These are phyloP conservation scores for Jacaranda mimosifolia DNA, from an alignment of 257 asterid species.

Conservation along the genomic window DNA sequence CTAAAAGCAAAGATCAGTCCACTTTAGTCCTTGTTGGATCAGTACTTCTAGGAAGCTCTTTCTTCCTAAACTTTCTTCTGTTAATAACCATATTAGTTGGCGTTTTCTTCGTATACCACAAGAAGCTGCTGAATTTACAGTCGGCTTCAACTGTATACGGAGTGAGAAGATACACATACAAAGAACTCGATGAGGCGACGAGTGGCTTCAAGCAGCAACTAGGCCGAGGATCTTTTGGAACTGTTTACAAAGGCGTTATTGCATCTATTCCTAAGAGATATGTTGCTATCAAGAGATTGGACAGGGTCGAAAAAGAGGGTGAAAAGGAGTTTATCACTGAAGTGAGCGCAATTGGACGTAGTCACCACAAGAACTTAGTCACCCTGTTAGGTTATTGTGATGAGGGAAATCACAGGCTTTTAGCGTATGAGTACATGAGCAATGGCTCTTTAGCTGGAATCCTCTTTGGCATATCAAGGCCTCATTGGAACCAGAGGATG, in stretches of 20 bases:
- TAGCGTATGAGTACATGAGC: slow-evolving; percentile 56
- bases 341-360: slow-evolving; percentile 54
- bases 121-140: slow-evolving; percentile 19
- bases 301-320: slow-evolving; percentile 41
- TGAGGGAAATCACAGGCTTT: slow-evolving; percentile 47
- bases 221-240: slow-evolving; percentile 64
- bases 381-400: slow-evolving; percentile 55
- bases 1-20: slow-evolving; percentile 1
- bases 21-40: slow-evolving; percentile 45
- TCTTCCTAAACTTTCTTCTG: slow-evolving; percentile 45
- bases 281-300: slow-evolving; percentile 59
- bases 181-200: slow-evolving; percentile 50
- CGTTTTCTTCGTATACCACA: slow-evolving; percentile 25
- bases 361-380: slow-evolving; percentile 69
- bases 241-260: slow-evolving; percentile 56
- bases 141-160: slow-evolving; percentile 16
- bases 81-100: slow-evolving; percentile 13
- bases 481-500: slow-evolving; percentile 56
- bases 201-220: slow-evolving; percentile 47
- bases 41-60: slow-evolving; percentile 49
- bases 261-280: slow-evolving; percentile 19
- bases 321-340: slow-evolving; percentile 64
- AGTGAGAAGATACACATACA: slow-evolving; percentile 41
- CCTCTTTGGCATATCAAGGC: slow-evolving; percentile 44
- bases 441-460: slow-evolving; percentile 47